A percentile compares a stretch with the other conserved stretches of the same genome.
phyloP scores from a whole-genome alignment of 345 rosid species.

The sweet orange (Citrus sinensis) region DNA sequence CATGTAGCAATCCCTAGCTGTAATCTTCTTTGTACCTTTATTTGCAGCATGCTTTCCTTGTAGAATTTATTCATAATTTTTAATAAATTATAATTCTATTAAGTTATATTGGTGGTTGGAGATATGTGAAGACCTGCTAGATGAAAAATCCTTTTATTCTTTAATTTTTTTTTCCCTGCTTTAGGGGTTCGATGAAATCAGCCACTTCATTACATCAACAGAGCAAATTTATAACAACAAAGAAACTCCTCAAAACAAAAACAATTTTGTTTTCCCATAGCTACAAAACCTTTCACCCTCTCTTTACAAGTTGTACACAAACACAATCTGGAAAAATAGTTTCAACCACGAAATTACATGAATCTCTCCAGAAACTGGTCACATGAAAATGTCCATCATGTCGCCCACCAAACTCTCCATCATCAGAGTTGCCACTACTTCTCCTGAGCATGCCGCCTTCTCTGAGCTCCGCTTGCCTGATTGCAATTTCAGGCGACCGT shows the following conservation, averaged over 20 bases:
- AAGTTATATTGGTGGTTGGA: no score
- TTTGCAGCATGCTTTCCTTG: neutral
- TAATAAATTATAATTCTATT: no score
- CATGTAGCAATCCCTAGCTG: neutral
- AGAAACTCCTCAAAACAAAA: neutral
- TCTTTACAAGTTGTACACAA: conserved; percentile 3
- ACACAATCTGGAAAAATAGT: neutral
- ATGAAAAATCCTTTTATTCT: no score
- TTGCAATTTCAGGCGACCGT: neutral
- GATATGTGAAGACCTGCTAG: no score
- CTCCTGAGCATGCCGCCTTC: conserved; percentile 19
- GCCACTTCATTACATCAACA: neutral
- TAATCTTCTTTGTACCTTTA: neutral
- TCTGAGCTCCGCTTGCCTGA: conserved; percentile 24
- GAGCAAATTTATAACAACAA: neutral
- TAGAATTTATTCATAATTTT: no score
- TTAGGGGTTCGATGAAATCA: neutral
- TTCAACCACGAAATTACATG: neutral
- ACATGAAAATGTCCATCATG: conserved; percentile 44
- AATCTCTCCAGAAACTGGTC: neutral
- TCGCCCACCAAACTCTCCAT: conserved; percentile 46
- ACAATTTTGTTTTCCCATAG: neutral
- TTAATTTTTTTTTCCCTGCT: no score
- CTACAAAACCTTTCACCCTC: neutral
- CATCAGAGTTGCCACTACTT: conserved; percentile 38